Percentiles rank a stretch among this genome's conserved stretches.
These are phyloP conservation scores for Tulasnella sp. DNA, from an alignment of 768 basidiomycete species.

Conservation along the genomic window DNA sequence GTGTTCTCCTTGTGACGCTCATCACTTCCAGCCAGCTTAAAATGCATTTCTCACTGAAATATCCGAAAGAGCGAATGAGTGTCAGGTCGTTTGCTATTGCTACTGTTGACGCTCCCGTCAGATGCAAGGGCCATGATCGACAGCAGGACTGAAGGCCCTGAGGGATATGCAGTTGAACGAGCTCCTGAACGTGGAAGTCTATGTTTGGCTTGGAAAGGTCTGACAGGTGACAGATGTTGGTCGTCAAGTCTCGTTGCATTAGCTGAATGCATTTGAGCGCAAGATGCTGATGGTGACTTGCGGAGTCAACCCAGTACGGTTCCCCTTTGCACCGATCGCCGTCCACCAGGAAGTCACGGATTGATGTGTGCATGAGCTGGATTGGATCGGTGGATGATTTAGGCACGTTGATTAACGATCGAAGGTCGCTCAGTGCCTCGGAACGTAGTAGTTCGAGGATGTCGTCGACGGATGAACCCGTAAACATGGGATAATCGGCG, in stretches of 20 bases:
- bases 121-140: not conserved
- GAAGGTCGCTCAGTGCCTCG: not conserved
- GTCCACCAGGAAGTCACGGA: not conserved
- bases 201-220: not conserved
- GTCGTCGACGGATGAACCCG: not conserved
- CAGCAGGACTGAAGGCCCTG: not conserved
- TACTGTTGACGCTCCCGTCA: not conserved
- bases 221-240: not conserved
- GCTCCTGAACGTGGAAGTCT: not conserved
- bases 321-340: not conserved
- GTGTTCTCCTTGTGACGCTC: not conserved
- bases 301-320: not conserved
- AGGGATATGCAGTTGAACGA: not conserved
- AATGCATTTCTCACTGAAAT: not conserved
- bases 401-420: not conserved
- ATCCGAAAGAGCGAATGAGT: not conserved
- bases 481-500: not conserved
- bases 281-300: not conserved
- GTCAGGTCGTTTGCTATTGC: not conserved
- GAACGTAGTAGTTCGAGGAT: not conserved
- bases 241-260: not conserved
- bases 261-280: not conserved
- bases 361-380: not conserved
- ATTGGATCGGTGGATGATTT: not conserved
- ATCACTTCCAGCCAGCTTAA: not conserved